Evolutionary conservation across 768 basidiomycete species (phyloP).

Genomic region (Termitomyces eurrhizus): DNA sequence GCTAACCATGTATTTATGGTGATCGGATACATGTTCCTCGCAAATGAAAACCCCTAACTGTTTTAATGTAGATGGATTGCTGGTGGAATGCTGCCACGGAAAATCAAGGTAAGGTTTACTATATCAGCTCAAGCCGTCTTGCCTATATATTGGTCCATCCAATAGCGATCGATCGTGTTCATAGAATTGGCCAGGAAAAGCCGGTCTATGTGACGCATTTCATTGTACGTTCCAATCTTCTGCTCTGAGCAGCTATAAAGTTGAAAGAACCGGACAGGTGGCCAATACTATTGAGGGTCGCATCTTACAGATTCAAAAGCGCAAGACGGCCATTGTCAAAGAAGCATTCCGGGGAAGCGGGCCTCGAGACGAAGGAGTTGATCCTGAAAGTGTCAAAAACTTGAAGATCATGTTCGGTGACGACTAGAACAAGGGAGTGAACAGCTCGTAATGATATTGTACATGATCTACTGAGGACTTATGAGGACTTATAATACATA

Average conservation of each 20-base stretch:
- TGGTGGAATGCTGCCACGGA: conserved; percentile 90
- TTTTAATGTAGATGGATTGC: conserved; percentile 69
- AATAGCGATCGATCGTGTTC: conserved; percentile 80
- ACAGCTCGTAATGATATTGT: background rate
- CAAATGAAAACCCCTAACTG: conserved; percentile 5
- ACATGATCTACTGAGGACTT: background rate
- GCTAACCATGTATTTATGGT: conserved; percentile 90
- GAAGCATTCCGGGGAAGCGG: conserved; percentile 70
- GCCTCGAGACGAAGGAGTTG: conserved; percentile 35
- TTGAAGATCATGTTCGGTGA: conserved; percentile 77
- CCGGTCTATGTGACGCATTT: conserved; percentile 84
- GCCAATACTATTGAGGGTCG: conserved; percentile 75
- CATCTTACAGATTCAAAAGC: conserved; percentile 77
- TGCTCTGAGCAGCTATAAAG: background rate
- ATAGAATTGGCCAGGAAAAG: conserved; percentile 80
- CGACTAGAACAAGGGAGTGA: conserved; percentile 14
- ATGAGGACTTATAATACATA: background rate
- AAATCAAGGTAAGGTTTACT: conserved; percentile 56
- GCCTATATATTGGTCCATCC: background rate
- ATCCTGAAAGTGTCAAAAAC: conserved; percentile 76
- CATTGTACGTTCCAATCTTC: conserved; percentile 48
- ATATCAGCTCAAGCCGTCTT: background rate
- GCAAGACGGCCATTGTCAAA: conserved; percentile 84
- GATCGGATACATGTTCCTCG: conserved; percentile 12
- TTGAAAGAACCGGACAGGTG: conserved; percentile 36